Evolutionary conservation across 805 yeast species (phyloP).

Genomic region (Suhomyces sp.): DNA sequence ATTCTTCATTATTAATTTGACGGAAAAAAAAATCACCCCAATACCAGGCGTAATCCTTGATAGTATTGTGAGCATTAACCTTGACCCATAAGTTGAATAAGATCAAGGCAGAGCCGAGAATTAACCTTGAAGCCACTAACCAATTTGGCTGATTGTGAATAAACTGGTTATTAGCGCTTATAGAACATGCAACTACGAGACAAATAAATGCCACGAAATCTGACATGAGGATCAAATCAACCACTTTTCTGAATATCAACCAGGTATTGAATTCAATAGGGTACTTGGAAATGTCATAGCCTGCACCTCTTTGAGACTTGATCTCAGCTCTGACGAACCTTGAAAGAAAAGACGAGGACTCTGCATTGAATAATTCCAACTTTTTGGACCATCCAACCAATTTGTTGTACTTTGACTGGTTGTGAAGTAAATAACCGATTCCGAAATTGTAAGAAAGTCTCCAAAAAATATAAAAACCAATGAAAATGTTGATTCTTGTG

Average conservation of each 20-base stretch:
- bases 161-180: conserved; percentile 36
- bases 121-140: conserved; percentile 49
- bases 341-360: conserved; percentile 32
- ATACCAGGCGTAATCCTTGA: conserved; percentile 90
- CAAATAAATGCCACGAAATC: conserved; percentile 76
- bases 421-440: conserved; percentile 65
- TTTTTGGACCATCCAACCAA: conserved; percentile 53
- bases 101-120: conserved; percentile 59
- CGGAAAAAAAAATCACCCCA: conserved; percentile 93
- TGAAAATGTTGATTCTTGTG: conserved; percentile 37
- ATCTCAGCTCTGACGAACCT: conserved; percentile 36
- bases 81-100: conserved; percentile 82
- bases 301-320: conserved; percentile 37
- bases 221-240: conserved; percentile 79
- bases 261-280: conserved; percentile 83
- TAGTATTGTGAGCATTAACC: conserved; percentile 82
- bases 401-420: conserved; percentile 58
- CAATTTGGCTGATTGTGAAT: conserved; percentile 38
- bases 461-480: conserved; percentile 67
- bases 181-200: conserved; percentile 51
- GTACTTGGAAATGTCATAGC: conserved; percentile 25
- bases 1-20: conserved; percentile 56
- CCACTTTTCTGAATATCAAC: conserved; percentile 75
- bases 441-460: conserved; percentile 74
- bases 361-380: conserved; percentile 40